Conservation (phyloP, 441 rosid species). For the Eruca vesicaria region DNA sequence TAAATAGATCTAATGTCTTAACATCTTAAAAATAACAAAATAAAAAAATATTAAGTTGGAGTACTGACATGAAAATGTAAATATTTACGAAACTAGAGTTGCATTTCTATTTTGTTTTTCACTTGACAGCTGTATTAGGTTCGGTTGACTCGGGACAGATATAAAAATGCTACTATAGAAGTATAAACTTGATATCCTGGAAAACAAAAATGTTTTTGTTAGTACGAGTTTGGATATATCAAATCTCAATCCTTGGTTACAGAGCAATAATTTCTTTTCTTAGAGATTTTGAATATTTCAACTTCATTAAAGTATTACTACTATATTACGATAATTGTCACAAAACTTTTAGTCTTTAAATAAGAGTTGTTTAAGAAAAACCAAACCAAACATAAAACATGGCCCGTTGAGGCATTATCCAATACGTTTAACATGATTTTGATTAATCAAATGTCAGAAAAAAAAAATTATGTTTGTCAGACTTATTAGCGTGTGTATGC, state of each 20-base stretch:
- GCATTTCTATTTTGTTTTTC: background rate
- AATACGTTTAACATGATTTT: background rate
- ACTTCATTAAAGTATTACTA: background rate
- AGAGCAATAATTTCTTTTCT: background rate
- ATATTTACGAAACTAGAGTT: background rate
- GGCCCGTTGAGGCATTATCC: constrained; percentile 7
- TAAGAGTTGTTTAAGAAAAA: background rate
- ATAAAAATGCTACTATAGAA: background rate
- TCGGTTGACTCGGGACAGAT: background rate
- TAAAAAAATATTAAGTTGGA: background rate
- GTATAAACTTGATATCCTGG: background rate
- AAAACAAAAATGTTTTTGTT: background rate
- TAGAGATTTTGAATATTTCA: background rate
- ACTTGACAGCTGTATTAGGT: background rate
- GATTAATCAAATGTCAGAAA: background rate
- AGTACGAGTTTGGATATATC: background rate
- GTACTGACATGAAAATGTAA: background rate
- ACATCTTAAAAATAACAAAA: too few species aligned
- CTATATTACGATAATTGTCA: background rate
- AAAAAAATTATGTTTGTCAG: background rate
- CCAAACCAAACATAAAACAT: constrained; percentile 2
- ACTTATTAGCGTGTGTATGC: background rate
- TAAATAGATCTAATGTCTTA: too few species aligned
- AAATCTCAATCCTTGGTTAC: background rate
- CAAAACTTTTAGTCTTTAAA: background rate